Base-by-base conservation (phyloP, 176 grass and related monocot genomes). In the Zea luxurians region DNA sequence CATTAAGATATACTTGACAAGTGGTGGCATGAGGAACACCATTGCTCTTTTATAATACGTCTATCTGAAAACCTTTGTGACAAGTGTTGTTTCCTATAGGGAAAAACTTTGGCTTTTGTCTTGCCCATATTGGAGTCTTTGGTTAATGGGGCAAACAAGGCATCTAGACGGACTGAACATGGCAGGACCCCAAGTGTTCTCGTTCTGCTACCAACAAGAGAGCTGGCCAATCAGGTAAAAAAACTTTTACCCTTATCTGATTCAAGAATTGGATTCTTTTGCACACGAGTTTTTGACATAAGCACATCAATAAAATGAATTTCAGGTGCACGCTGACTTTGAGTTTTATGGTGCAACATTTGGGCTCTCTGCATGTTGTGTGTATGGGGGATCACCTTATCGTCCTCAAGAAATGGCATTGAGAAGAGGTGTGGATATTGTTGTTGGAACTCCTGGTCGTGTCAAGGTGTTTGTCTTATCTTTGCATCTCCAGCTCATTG, bases 71-170 rank as follows among this genome's bases (percentile, higher is more conserved):
- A 11, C 15, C 42, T 76, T 20, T 69, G 13, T 46, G 13, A 17
- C 61, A 15, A 37, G 83, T 77, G 37, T 76, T 74, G 16, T 38
- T 58, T 71, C 36, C 61, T 82, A 5, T 7, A 98, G 96, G 96
- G 96, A 13, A 99, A 99, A 91, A 99, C 96, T 0, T 87, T 99
- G 83, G 92, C 96, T 79, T 99, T 99, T 87, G 92, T 99, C 48
- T 67, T 99, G 34, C 96, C 96, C 65, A 91, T 99, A 79, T 68
- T 99, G 78, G 96, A 99, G 78, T 96, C 96, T 6, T 88, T 99
- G 50, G 88, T 89, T 52, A 96, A 91, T 61, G 96, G 92, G 11
- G 17, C 65, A 68, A 84, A 93, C 38, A 96, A 99, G 78, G 76
- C 84, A 76, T 83, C 85, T 35, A 85, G 82, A 58, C 89, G 53